Conservation (phyloP, 768 basidiomycete species). For the Leccinum barrowsii region DNA sequence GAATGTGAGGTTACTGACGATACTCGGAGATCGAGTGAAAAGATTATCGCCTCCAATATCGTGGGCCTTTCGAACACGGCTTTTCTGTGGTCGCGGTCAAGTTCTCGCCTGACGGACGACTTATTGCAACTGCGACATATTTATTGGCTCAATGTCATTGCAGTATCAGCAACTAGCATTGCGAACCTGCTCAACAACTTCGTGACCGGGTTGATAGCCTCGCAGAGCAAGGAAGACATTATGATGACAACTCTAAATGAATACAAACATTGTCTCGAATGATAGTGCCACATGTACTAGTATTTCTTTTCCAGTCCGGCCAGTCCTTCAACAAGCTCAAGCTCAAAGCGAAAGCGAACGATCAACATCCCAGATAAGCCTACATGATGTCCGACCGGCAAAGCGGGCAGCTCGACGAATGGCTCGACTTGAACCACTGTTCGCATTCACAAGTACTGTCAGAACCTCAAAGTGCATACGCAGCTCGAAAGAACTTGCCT, state of each 20-base stretch:
- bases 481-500: conserved; percentile 42
- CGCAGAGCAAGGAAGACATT: neutral
- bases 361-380: too few relatives aligned
- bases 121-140: too few relatives aligned
- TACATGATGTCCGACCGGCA: conserved; percentile 82
- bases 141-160: neutral
- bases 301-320: neutral
- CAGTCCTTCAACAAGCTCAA: neutral
- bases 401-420: conserved; percentile 87
- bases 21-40: too few relatives aligned
- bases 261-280: conserved; percentile 3
- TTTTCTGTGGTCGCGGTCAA: too few relatives aligned
- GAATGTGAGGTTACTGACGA: too few relatives aligned
- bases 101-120: too few relatives aligned
- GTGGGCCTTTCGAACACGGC: too few relatives aligned
- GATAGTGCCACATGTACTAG: neutral
- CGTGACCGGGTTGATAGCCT: neutral
- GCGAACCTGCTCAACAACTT: neutral
- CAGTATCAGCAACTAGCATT: conserved; percentile 42
- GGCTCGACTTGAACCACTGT: conserved; percentile 87
- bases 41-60: too few relatives aligned
- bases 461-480: neutral
- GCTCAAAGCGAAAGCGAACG: neutral
- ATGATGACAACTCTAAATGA: neutral
- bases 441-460: neutral